A percentile compares a stretch with the other conserved stretches of the same genome.
Conservation (phyloP, 441 rosid genomes). For the Hura crepitans region DNA sequence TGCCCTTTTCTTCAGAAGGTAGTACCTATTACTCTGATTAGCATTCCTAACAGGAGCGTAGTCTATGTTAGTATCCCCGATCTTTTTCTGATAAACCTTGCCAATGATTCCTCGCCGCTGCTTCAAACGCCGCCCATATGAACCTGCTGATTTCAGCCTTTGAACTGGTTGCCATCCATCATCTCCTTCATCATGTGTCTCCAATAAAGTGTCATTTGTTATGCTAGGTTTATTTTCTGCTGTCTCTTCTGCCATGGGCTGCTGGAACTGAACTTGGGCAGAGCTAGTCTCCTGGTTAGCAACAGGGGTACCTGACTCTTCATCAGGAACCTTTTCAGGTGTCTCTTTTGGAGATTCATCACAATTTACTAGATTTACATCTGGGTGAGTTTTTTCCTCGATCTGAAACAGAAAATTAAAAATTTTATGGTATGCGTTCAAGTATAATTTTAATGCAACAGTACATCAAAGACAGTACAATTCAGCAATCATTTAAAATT, state of each 20-base stretch:
- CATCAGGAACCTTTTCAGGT: conserved; percentile 52
- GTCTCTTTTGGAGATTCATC: conserved; percentile 45
- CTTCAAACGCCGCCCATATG: conserved; percentile 68
- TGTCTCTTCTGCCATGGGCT: conserved; percentile 35
- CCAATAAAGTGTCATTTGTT: conserved; percentile 36
- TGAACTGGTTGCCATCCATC: conserved; percentile 99
- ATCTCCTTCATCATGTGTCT: conserved; percentile 65
- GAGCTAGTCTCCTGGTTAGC: conserved; percentile 25
- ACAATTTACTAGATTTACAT: conserved; percentile 38
- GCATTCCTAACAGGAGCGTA: conserved; percentile 47
- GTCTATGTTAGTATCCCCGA: conserved; percentile 49
- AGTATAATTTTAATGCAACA: neutral
- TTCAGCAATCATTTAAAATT: conserved; percentile 11
- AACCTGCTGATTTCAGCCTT: conserved; percentile 79
- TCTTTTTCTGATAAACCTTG: conserved; percentile 77
- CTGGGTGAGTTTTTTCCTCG: conserved; percentile 41
- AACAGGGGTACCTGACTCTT: conserved; percentile 34
- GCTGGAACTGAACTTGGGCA: conserved; percentile 24
- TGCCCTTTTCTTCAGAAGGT: conserved; percentile 65
- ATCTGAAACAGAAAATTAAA: conserved; percentile 23
- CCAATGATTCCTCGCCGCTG: conserved; percentile 82
- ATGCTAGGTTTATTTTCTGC: conserved; percentile 30
- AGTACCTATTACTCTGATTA: conserved; percentile 60
- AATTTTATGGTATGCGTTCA: neutral
- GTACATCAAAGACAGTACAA: neutral